Conservation (phyloP, 495 filamentous ascomycete genomes). For the Hypoxylon perforatum region DNA sequence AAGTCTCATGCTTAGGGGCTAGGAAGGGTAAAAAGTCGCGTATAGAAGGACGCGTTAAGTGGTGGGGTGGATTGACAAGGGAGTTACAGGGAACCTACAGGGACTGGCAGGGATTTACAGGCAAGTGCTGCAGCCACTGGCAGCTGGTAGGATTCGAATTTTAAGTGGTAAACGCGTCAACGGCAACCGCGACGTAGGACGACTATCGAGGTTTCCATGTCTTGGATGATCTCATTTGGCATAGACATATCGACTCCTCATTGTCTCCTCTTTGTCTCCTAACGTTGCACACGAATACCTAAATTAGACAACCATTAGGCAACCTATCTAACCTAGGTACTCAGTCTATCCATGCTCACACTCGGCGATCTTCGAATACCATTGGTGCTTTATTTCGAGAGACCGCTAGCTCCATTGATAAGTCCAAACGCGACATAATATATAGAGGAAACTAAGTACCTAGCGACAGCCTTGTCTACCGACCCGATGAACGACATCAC, state of each 20-base stretch:
- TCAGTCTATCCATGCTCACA: background rate
- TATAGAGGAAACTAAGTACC: background rate
- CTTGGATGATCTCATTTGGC: constrained; percentile 38
- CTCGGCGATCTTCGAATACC: background rate
- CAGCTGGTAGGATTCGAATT: constrained; percentile 18
- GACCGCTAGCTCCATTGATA: background rate
- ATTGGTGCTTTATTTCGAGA: background rate
- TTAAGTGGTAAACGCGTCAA: constrained; percentile 23
- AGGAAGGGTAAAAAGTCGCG: constrained; percentile 23
- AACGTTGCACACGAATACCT: too few species aligned
- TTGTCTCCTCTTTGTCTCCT: background rate
- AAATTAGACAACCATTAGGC: too few species aligned
- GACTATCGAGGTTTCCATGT: too few species aligned
- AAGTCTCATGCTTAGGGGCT: constrained; percentile 4
- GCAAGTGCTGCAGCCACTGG: background rate
- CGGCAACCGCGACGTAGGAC: constrained; percentile 22
- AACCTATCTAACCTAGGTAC: background rate
- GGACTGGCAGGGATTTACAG: background rate
- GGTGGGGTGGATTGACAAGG: constrained; percentile 40
- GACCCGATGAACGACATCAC: constrained; percentile 29
- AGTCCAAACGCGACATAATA: too few species aligned
- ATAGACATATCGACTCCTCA: background rate
- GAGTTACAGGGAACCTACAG: background rate
- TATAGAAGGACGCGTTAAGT: constrained; percentile 48
- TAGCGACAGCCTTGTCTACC: background rate